Evolutionary conservation across 257 asterid genomes (phyloP), one percentile per base, ranked within the genome.

Genomic region (Capsicum rhomboideum): DNA sequence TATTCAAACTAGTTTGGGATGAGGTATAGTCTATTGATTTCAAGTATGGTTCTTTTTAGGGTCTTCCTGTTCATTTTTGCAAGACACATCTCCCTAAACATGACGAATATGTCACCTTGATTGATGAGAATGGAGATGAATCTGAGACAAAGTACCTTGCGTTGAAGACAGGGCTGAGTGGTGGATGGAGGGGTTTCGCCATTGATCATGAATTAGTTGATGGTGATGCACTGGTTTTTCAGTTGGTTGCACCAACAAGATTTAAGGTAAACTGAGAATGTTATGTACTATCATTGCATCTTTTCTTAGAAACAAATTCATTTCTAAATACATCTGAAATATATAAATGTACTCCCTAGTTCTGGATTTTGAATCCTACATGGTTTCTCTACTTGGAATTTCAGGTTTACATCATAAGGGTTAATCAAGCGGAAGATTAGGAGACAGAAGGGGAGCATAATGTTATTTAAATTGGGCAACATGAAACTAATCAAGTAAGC

Each of bases 111-210:
- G 13, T 89, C 20, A 79, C 81, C 79, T 83, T 93, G 85, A 83
- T 91, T 13, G 92, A 93, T 80, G 97, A 91, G 85, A 82, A 90
- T 26, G 93, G 88, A 6, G 80, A 82, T 31, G 90, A 75, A 61
- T 87, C 26, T 72, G 72, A 56, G 14, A 79, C 91, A 26, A 92
- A 88, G 83, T 93, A 89, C 83, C 90, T 92, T 46, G 91, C 89
- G 20, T 79, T 0, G 0, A 93, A 91, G 84, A 50, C 77, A 0
- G 98, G 94, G 10, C 91, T 94, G 20, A 94, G 98, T 85, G 98
- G 86, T 66, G 98, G 98, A 82, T 94, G 98, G 98, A 90, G 95
- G 87, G 92, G 90, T 20, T 92, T 91, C 21, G 83, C 95, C 17
- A 75, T 83, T 23, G 89, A 83, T 5, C 98, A 94, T 59, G 90